phyloP scores from a whole-genome alignment of 169 alveolate genomes.

The Cyclospora cayetanensis region DNA sequence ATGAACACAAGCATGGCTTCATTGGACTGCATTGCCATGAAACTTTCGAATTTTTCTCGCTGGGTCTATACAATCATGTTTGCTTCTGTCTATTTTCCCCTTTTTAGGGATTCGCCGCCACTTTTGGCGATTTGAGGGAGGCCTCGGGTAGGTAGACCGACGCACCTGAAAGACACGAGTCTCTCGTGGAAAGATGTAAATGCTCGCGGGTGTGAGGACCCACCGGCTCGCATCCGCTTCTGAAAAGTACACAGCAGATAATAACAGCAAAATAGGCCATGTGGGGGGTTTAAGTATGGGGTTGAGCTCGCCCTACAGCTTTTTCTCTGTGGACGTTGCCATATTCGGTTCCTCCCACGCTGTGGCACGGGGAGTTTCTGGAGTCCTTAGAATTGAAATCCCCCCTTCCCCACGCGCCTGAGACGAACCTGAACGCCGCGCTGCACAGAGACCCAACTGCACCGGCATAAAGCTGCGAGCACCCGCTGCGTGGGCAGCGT shows the following conservation, averaged over 20 bases:
- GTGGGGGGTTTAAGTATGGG: too few species aligned
- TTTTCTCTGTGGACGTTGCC: too few species aligned
- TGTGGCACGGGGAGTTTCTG: too few species aligned
- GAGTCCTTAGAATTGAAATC: too few species aligned
- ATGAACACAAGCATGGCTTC: not conserved
- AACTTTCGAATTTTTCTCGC: not conserved
- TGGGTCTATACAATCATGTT: not conserved
- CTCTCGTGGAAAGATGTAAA: slow-evolving; percentile 84
- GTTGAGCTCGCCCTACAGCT: too few species aligned
- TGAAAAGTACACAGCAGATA: not conserved
- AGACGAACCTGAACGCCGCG: slow-evolving; percentile 70
- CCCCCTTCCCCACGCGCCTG: too few species aligned
- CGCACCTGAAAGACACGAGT: slow-evolving; percentile 72
- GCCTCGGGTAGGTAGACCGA: too few species aligned
- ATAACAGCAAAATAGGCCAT: too few species aligned
- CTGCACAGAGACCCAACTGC: slow-evolving; percentile 88
- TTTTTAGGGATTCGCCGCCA: not conserved
- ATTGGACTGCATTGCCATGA: not conserved
- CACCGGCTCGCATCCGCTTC: slow-evolving; percentile 74
- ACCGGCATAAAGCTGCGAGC: slow-evolving; percentile 88
- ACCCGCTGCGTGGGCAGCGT: slow-evolving; percentile 89
- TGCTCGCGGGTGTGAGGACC: slow-evolving; percentile 86
- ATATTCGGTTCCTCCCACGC: too few species aligned
- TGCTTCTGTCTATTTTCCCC: not conserved
- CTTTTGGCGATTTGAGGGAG: not conserved